A percentile compares a stretch with the other conserved stretches of the same genome.
Conservation (phyloP, 805 yeast species). For the Schwanniomyces sp. region DNA sequence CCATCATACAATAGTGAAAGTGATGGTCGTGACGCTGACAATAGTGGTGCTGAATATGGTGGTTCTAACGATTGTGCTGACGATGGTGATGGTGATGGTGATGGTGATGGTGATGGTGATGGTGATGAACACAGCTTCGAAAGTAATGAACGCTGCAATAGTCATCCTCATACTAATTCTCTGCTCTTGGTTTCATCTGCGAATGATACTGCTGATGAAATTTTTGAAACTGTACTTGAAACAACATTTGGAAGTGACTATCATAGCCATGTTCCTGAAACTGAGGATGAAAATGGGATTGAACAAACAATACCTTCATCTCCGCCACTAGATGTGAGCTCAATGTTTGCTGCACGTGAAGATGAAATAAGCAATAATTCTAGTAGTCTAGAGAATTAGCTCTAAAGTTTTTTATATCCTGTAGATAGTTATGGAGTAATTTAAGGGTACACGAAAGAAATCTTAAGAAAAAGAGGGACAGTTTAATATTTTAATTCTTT, state of each 20-base stretch:
- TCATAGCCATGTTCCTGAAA: not conserved
- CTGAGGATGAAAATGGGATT: not conserved
- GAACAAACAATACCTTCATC: not conserved
- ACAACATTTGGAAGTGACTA: not conserved
- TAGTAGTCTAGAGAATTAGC: not conserved
- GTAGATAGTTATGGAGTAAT: not conserved
- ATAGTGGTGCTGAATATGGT: too few relatives aligned
- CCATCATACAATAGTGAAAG: constrained; percentile 32
- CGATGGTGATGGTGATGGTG: too few relatives aligned
- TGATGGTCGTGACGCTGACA: not conserved
- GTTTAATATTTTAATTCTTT: too few relatives aligned
- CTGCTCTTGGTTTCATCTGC: not conserved
- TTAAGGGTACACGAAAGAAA: too few relatives aligned
- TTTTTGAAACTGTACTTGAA: not conserved
- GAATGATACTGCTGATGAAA: not conserved
- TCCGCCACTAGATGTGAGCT: not conserved
- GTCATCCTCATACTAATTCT: not conserved
- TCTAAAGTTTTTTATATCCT: not conserved
- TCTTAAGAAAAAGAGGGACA: too few relatives aligned
- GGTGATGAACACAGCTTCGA: not conserved
- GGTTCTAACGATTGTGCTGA: too few relatives aligned
- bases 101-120: not conserved
- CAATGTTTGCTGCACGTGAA: not conserved
- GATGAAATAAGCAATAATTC: not conserved
- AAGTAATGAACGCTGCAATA: not conserved